A percentile compares a stretch with the other conserved stretches of the same genome.
Evolutionary conservation across 2,329 filamentous ascomycete genomes (phyloP).

Genomic region (Elsinoe australis): DNA sequence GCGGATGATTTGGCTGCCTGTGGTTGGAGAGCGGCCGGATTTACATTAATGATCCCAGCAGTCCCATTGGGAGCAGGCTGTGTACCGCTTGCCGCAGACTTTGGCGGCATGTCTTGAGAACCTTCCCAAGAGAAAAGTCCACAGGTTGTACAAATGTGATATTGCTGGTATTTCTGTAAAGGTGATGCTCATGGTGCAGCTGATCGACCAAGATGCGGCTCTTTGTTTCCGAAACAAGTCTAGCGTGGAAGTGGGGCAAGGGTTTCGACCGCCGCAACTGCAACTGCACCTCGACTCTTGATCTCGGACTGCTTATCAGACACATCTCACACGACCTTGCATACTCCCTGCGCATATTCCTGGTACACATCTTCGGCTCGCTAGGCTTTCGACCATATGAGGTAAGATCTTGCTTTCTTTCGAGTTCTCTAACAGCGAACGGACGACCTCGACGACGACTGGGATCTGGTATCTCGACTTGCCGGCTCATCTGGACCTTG

Average conservation of each 20-base stretch:
- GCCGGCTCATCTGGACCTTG: no score
- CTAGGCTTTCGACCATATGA: no score
- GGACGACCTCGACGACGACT: no score
- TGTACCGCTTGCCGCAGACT: background rate
- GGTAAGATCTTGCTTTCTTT: no score
- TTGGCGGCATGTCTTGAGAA: constrained; percentile 3
- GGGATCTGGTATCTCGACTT: no score
- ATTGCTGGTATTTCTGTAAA: no score
- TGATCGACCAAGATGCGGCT: background rate
- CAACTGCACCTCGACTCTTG: background rate
- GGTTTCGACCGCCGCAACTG: background rate
- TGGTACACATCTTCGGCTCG: no score
- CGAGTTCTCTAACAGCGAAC: no score
- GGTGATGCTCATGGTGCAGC: background rate
- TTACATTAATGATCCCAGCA: constrained; percentile 25
- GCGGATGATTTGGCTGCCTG: constrained; percentile 37
- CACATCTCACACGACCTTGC: no score
- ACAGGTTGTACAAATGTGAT: no score
- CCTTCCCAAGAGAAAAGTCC: background rate
- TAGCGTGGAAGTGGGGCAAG: background rate
- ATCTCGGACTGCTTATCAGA: no score
- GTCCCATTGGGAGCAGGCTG: constrained; percentile 25
- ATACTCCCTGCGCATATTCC: no score
- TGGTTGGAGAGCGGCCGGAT: constrained; percentile 25
- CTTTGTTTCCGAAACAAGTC: background rate